Base-by-base conservation (phyloP, 257 asterid genomes). In the Penstemon eatonii region DNA sequence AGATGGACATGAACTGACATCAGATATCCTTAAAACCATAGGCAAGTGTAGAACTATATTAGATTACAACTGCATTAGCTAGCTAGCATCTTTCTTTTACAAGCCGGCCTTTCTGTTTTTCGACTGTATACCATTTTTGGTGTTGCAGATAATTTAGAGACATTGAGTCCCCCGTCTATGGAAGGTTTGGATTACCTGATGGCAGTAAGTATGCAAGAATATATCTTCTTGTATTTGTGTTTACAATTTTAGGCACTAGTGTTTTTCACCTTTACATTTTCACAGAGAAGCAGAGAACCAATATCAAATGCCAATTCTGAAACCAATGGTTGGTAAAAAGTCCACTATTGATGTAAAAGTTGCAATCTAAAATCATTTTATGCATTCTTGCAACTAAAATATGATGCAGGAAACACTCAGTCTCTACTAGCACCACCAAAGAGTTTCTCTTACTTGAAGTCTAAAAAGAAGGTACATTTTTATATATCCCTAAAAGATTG, bases 131-230 rank as follows among this genome's bases (percentile, higher is more conserved):
- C 40, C 57, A 45, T 55, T 52, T 38, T 18, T 61, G 33, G 51
- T 75, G 37, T 64, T 80, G 78, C 79, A 88, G 97, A 51, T 75
- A 58, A 79, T 67, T 73, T 79, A 83, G 91, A 81, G 69, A 61
- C 74, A 68, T 46, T 77, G 60, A 70, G 47, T 56, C 94, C 95
- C 67, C 98, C 98, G 3, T 56, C 65, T 4, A 88, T 93, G 97
- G 92, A 88, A 73, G 95, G 96, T 51, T 71, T 93, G 78, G 89
- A 85, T 57, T 81, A 67, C 56, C 76, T 90, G 18, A 44, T 80
- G 33, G 78, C 78, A 56, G 98, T 93, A 83, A 86, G 97, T 60
- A 49, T 54, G 39, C 60, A 12, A 37, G 5, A 50, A 8, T 10
- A 19, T 46, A 15, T 25, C 33, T 25, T 71, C 38, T 49, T 7